Conservation (phyloP, 495 filamentous ascomycete genomes). For the Friedmanniomyces endolithicus region DNA sequence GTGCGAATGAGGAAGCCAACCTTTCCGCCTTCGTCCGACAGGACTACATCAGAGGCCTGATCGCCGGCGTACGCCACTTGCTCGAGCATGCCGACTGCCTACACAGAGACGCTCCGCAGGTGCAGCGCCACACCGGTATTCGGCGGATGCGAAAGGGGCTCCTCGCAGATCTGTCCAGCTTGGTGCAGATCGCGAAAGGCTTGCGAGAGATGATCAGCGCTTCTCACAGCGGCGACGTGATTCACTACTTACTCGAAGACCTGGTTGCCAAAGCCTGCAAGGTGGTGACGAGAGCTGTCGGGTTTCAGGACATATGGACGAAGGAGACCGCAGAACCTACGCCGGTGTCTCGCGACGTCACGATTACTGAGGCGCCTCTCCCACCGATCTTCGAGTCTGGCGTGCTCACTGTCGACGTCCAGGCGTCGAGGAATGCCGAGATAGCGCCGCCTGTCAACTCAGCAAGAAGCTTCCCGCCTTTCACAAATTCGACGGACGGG, state of each 20-base stretch:
- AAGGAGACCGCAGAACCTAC: conserved; percentile 40
- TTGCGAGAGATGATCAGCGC: conserved; percentile 53
- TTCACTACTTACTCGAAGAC: conserved; percentile 74
- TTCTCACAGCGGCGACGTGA: conserved; percentile 40
- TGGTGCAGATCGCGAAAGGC: conserved; percentile 77
- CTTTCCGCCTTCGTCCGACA: conserved; percentile 68
- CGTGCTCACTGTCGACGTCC: background rate
- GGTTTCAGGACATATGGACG: conserved; percentile 83
- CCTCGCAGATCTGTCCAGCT: conserved; percentile 72
- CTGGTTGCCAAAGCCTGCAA: conserved; percentile 89
- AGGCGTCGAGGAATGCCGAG: conserved; percentile 27
- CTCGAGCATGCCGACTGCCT: conserved; percentile 81
- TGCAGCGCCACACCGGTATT: conserved; percentile 63
- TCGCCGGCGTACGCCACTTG: conserved; percentile 81
- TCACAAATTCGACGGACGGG: background rate
- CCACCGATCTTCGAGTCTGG: background rate
- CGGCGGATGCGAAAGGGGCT: conserved; percentile 73
- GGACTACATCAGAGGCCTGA: conserved; percentile 81
- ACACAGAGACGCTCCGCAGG: conserved; percentile 61
- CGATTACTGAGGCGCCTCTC: too few species aligned
- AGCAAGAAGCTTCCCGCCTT: background rate
- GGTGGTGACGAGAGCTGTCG: conserved; percentile 79
- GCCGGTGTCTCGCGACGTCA: background rate
- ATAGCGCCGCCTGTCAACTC: conserved; percentile 14
- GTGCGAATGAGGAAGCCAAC: conserved; percentile 48